Percentiles rank a stretch among this genome's conserved stretches.
These are phyloP conservation scores for Vanderwaltozyma verrucispora DNA, from an alignment of 805 yeast genomes.

Conservation along the genomic window DNA sequence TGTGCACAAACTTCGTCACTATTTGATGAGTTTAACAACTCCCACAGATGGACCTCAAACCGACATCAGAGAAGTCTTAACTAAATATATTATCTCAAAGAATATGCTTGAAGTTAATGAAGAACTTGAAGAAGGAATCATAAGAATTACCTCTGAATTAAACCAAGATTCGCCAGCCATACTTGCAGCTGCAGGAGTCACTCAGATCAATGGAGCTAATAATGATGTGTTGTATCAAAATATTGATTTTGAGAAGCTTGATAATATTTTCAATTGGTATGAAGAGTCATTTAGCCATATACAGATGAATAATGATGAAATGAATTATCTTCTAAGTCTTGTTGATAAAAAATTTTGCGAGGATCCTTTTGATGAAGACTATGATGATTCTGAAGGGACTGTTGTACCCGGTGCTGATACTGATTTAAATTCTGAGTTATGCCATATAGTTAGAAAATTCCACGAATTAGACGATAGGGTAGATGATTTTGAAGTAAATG, in stretches of 20 bases:
- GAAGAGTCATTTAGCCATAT: conserved; percentile 4
- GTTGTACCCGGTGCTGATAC: conserved; percentile 25
- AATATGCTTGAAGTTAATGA: conserved; percentile 20
- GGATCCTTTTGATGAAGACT: conserved; percentile 24
- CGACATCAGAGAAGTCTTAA: conserved; percentile 23
- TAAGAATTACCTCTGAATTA: conserved; percentile 20
- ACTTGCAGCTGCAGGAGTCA: conserved; percentile 26
- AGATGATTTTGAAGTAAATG: conserved; percentile 29
- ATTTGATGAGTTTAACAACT: conserved; percentile 38
- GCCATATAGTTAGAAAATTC: conserved; percentile 24
- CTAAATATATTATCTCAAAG: conserved; percentile 22
- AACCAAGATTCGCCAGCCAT: conserved; percentile 28
- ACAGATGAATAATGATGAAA: conserved; percentile 8
- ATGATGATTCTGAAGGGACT: conserved; percentile 19
- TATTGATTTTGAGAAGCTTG: conserved; percentile 24
- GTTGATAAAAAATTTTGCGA: conserved; percentile 25
- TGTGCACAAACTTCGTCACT: conserved; percentile 62
- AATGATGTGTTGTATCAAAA: conserved; percentile 24
- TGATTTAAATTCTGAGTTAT: conserved; percentile 23
- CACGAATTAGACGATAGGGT: conserved; percentile 26
- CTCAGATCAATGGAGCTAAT: conserved; percentile 22
- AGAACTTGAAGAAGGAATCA: conserved; percentile 20
- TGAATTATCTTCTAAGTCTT: conserved; percentile 12
- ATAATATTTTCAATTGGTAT: conserved; percentile 21
- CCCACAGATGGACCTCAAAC: conserved; percentile 29